Conservation (phyloP, 176 grass and related monocot species). For the Avena eriantha region DNA sequence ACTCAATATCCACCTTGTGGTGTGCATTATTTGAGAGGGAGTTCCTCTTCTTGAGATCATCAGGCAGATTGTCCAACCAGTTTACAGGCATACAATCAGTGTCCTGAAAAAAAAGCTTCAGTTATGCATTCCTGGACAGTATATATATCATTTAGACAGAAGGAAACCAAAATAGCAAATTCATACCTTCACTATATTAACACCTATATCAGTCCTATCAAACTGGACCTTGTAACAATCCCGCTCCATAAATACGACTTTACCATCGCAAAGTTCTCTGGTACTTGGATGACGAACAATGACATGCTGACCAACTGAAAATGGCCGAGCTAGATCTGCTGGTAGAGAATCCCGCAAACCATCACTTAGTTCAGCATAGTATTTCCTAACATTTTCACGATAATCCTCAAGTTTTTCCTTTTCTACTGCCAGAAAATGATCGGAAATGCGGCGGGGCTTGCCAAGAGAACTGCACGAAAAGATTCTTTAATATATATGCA, state of each 20-base stretch:
- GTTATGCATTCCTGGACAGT: constrained; percentile 29
- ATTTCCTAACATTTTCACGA: constrained; percentile 59
- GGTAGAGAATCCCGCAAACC: constrained; percentile 61
- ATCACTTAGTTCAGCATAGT: constrained; percentile 53
- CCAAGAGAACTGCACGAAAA: constrained; percentile 73
- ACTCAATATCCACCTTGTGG: constrained; percentile 26
- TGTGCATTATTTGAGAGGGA: constrained; percentile 37
- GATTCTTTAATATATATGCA: neutral
- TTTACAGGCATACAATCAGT: constrained; percentile 76
- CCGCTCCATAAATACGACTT: constrained; percentile 44
- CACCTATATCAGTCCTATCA: constrained; percentile 56
- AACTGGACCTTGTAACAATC: constrained; percentile 66
- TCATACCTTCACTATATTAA: constrained; percentile 61
- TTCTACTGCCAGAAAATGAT: constrained; percentile 59
- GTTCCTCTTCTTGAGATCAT: constrained; percentile 42
- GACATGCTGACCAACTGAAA: constrained; percentile 66
- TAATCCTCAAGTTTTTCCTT: constrained; percentile 67
- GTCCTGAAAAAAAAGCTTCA: constrained; percentile 60
- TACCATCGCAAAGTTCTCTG: constrained; percentile 68
- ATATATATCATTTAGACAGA: constrained; percentile 27
- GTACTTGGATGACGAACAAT: constrained; percentile 65
- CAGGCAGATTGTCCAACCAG: constrained; percentile 52
- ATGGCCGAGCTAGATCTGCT: constrained; percentile 58
- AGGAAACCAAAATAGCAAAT: constrained; percentile 27
- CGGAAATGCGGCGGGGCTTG: constrained; percentile 66